Evolutionary conservation across 2,329 filamentous ascomycete species (phyloP).

Genomic region (Leptographium radiaticola): DNA sequence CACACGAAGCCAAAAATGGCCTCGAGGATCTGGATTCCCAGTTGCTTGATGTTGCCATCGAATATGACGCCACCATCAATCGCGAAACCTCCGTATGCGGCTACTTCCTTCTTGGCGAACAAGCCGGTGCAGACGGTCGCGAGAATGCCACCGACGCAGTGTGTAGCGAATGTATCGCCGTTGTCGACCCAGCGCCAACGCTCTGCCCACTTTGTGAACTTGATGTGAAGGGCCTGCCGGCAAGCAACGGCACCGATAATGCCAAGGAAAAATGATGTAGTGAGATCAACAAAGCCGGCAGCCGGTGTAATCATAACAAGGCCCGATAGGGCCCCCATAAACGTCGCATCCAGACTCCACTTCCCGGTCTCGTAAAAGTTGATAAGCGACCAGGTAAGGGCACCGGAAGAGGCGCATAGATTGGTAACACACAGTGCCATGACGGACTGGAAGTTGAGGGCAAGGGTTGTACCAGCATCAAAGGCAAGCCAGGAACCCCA

Average conservation of each 20-base stretch:
- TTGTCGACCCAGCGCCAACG: constrained; percentile 8
- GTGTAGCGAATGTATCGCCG: constrained; percentile 8
- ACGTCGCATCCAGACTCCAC: constrained; percentile 71
- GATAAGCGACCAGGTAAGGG: constrained; percentile 84
- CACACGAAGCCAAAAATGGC: constrained; percentile 4
- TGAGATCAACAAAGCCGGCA: constrained; percentile 48
- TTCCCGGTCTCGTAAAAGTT: constrained; percentile 88
- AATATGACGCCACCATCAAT: constrained; percentile 38
- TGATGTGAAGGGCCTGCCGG: constrained; percentile 5
- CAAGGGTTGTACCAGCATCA: constrained; percentile 90
- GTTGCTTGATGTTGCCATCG: constrained; percentile 34
- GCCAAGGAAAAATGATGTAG: constrained; percentile 1
- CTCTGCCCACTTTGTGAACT: constrained; percentile 1
- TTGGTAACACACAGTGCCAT: constrained; percentile 98
- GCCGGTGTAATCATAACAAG: constrained; percentile 58
- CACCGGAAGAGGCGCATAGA: constrained; percentile 74
- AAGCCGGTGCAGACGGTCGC: constrained; percentile 7
- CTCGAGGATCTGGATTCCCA: constrained; percentile 4
- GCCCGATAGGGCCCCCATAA: constrained; percentile 55
- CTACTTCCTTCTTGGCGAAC: constrained; percentile 3
- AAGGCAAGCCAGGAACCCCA: constrained; percentile 99
- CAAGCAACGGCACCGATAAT: constrained; percentile 3
- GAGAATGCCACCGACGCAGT: constrained; percentile 6
- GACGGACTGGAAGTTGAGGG: constrained; percentile 79
- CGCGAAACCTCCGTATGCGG: constrained; percentile 22